phyloP scores from a whole-genome alignment of 768 basidiomycete species.

The Collybia sp. region DNA sequence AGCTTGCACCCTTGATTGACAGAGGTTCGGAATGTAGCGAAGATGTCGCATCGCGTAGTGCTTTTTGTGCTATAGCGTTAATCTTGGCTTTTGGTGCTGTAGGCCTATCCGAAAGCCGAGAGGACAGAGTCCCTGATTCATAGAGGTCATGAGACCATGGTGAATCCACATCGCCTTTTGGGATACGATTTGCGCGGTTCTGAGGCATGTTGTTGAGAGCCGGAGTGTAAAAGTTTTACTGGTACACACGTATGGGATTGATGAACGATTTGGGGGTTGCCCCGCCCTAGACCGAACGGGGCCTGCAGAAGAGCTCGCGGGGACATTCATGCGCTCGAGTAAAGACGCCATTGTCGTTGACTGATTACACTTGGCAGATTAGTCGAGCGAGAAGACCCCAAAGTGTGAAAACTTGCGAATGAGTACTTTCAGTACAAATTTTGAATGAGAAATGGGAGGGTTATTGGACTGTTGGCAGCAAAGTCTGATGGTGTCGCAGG shows the following conservation, averaged over 20 bases:
- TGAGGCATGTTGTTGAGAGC: conserved; percentile 16
- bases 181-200: conserved; percentile 47
- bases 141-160: conserved; percentile 73
- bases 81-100: conserved; percentile 46
- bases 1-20: conserved; percentile 67
- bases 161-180: conserved; percentile 63
- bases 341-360: conserved; percentile 44
- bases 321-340: conserved; percentile 53
- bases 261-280: conserved; percentile 26
- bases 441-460: no score
- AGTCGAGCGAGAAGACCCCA: no score
- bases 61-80: conserved; percentile 50
- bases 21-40: conserved; percentile 27
- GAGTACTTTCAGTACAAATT: no score
- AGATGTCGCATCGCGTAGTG: conserved; percentile 56
- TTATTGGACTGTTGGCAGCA: no score
- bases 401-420: no score
- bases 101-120: conserved; percentile 46
- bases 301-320: conserved; percentile 31
- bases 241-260: conserved; percentile 51
- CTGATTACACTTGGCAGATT: no score
- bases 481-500: neutral
- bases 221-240: conserved; percentile 13
- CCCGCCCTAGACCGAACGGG: conserved; percentile 39
- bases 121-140: conserved; percentile 55